Conservation (phyloP, 345 rosid genomes). For the Raphanus raphanistrum region DNA sequence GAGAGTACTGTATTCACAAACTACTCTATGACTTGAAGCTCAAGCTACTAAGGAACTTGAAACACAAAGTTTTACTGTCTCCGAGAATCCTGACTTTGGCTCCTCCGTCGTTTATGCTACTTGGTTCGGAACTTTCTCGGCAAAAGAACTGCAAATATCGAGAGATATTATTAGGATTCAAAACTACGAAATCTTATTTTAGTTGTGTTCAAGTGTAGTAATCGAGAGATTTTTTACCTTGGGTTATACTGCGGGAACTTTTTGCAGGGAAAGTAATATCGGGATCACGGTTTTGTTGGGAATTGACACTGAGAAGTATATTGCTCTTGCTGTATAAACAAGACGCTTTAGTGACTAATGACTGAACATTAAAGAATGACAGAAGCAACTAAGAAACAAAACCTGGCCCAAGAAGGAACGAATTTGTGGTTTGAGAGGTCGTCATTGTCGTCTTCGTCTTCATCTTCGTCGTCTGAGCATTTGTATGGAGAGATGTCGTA, state of each 20-base stretch:
- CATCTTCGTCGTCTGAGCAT: slow-evolving; percentile 86
- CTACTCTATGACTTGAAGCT: slow-evolving; percentile 10
- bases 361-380: slow-evolving; percentile 10
- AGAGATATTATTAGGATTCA: neutral
- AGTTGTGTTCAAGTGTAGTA: neutral
- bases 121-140: slow-evolving; percentile 25
- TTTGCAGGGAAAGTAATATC: slow-evolving; percentile 47
- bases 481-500: slow-evolving; percentile 91
- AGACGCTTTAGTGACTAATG: slow-evolving; percentile 7
- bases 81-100: slow-evolving; percentile 5
- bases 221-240: slow-evolving; percentile 50
- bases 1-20: slow-evolving; percentile 20
- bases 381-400: slow-evolving; percentile 12
- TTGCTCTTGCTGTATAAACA: slow-evolving; percentile 55
- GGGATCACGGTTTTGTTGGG: slow-evolving; percentile 57
- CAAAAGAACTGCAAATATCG: slow-evolving; percentile 29
- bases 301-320: slow-evolving; percentile 41
- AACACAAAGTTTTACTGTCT: slow-evolving; percentile 18
- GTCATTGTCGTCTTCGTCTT: slow-evolving; percentile 65
- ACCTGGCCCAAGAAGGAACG: slow-evolving; percentile 94
- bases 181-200: neutral
- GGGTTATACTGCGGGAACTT: slow-evolving; percentile 53
- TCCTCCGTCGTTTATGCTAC: slow-evolving; percentile 12
- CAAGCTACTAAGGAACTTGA: slow-evolving; percentile 21
- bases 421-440: slow-evolving; percentile 49